These are phyloP conservation scores for Hemileia vastatrix DNA, from an alignment of 1,284 basidiomycete genomes.

Conservation along the genomic window DNA sequence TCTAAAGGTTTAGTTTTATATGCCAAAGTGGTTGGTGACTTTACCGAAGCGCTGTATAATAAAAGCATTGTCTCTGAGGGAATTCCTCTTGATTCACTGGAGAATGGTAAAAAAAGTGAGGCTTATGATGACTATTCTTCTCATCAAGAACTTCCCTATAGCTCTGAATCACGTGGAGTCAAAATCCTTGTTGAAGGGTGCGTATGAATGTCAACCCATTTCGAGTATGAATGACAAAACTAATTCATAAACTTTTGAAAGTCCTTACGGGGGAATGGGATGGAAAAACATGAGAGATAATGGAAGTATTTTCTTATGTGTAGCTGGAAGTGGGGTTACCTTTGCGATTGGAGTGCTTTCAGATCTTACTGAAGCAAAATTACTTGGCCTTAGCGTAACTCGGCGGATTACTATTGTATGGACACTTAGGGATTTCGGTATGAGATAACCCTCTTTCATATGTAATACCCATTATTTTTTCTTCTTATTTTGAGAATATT, in stretches of 20 bases:
- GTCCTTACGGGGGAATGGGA: constrained; percentile 22
- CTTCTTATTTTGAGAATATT: background rate
- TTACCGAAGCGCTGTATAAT: constrained; percentile 16
- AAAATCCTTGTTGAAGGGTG: constrained; percentile 7
- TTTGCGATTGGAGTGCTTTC: constrained; percentile 2
- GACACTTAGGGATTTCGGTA: constrained; percentile 15
- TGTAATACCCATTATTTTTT: background rate
- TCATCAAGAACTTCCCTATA: background rate
- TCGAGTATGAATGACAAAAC: background rate
- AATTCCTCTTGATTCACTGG: too few relatives aligned
- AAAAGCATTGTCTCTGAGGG: constrained; percentile 6
- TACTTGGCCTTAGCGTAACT: background rate
- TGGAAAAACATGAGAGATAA: constrained; percentile 10
- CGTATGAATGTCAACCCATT: background rate
- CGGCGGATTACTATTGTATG: constrained; percentile 11
- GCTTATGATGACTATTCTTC: background rate
- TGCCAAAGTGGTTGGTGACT: constrained; percentile 14
- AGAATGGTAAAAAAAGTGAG: background rate
- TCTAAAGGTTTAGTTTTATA: constrained; percentile 13
- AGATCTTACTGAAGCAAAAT: constrained; percentile 6
- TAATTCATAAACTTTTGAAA: background rate
- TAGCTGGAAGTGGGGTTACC: constrained; percentile 15
- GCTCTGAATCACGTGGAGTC: background rate
- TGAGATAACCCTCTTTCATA: background rate
- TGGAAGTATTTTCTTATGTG: constrained; percentile 10